These are phyloP conservation scores for Petrea volubilis DNA, from an alignment of 257 asterid species.

Conservation along the genomic window DNA sequence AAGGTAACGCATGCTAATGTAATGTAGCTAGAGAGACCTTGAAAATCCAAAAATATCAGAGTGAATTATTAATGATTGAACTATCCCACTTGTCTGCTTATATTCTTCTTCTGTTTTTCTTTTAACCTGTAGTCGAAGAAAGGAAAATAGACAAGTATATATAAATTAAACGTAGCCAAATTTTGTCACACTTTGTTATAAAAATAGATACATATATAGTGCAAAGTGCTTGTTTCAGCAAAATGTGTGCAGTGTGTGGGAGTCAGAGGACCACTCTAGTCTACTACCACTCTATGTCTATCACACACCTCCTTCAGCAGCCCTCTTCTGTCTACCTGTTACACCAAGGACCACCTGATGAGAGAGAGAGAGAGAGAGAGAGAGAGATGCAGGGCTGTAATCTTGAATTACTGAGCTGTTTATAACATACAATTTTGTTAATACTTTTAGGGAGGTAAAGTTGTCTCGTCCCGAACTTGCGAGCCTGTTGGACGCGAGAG, in stretches of 20 bases:
- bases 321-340: constrained; percentile 5
- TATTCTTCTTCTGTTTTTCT: background rate
- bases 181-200: background rate
- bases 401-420: too few relatives aligned
- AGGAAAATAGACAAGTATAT: background rate
- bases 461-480: too few relatives aligned
- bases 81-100: too few relatives aligned
- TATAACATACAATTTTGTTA: too few relatives aligned
- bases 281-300: background rate
- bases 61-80: background rate
- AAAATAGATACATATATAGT: background rate
- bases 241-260: background rate
- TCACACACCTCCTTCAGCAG: constrained; percentile 5
- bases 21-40: background rate
- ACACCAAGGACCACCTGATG: constrained; percentile 11
- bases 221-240: background rate
- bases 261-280: constrained; percentile 30
- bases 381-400: too few relatives aligned
- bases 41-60: background rate
- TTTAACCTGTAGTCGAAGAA: background rate
- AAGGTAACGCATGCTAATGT: too few relatives aligned
- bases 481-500: too few relatives aligned
- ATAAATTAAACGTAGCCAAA: background rate
- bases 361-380: too few relatives aligned
- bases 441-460: too few relatives aligned